Base-by-base conservation (phyloP, 2,329 filamentous ascomycete species). In the Hypoxylon rubiginosum region DNA sequence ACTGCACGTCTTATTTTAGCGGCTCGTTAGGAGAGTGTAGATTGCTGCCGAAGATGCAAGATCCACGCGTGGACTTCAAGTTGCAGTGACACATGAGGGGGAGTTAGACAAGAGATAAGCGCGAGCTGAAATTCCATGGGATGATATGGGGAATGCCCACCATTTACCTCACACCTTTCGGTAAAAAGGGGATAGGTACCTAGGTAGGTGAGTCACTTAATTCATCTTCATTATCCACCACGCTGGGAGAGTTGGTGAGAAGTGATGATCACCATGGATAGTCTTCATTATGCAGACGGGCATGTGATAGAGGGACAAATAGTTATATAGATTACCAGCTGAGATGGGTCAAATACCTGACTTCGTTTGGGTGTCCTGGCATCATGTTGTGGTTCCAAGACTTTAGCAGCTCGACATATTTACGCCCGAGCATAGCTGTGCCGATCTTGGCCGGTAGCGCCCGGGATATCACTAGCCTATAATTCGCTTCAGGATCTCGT, bases 401-500 rank as follows among this genome's bases (percentile, higher is more conserved):
- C 21, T 30, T 36, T 32, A 46, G 4, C 26, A 62, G 41, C 39
- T 48, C 36, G 43, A 51, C 24, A 39, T 50, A 58, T 62, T 48
- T 62, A 53, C 48, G 39, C 21, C 64, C 67, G 58, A 62, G 32
- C 21, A 17, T 21, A 43, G 43, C 52, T 52, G 59, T 66, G 61
- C 67, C 64, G 69, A 64, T 36, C 51, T 39, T 49, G 62, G 62
- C 56, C 62, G 62, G 58, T 62, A 64, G 50, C 56, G 58, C 34
- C 52, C 60, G 43, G 46, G 56, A 49, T 32, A 36, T 11, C 52
- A 39, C 59, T 71, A 76, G 41, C 76, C 74, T 62, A 75, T 74
- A 39, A 77, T 71, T 62, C 70, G 73, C 57, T 68, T 74, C 58
- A 85, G 76, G 28, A 87, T 81, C 19, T 83, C 72, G 17, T 84